Evolutionary conservation across 352 stramenopile species (phyloP).

Genomic region (Phytophthora constricta): DNA sequence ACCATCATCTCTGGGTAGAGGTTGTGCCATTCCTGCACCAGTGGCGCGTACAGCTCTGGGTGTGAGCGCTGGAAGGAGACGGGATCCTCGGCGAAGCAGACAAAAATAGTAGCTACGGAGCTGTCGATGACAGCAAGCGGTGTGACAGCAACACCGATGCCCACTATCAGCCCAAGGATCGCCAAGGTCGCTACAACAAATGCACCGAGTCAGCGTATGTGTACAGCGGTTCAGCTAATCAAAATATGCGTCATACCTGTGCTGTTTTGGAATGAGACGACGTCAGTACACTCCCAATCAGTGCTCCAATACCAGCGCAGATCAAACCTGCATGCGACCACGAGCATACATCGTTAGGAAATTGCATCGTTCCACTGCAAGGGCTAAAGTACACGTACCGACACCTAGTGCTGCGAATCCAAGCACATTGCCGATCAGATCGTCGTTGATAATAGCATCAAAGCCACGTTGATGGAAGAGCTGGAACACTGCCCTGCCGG

Average conservation of each 20-base stretch:
- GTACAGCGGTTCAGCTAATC: too few species aligned
- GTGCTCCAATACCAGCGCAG: slow-evolving; percentile 62
- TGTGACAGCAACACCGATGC: slow-evolving; percentile 88
- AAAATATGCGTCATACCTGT: slow-evolving; percentile 46
- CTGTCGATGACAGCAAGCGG: slow-evolving; percentile 93
- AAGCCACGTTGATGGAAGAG: slow-evolving; percentile 95
- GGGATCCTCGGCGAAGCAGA: slow-evolving; percentile 95
- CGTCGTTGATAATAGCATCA: slow-evolving; percentile 96
- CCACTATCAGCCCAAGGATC: slow-evolving; percentile 90
- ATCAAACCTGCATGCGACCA: slow-evolving; percentile 57
- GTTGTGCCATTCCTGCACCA: slow-evolving; percentile 90
- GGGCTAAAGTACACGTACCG: slow-evolving; percentile 41
- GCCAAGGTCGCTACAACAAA: slow-evolving; percentile 60
- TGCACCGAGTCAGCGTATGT: too few species aligned
- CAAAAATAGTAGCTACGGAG: slow-evolving; percentile 96
- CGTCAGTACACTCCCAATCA: slow-evolving; percentile 58
- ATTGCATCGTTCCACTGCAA: background rate
- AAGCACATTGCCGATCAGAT: slow-evolving; percentile 93
- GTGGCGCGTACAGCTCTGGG: slow-evolving; percentile 80
- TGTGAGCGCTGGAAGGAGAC: slow-evolving; percentile 82
- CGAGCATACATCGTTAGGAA: background rate
- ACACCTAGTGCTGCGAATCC: slow-evolving; percentile 91
- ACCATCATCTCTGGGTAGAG: slow-evolving; percentile 90
- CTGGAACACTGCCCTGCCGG: slow-evolving; percentile 92
- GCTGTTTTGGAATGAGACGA: slow-evolving; percentile 69